Evolutionary conservation across 2,329 filamentous ascomycete species (phyloP).

Genomic region (Daldinia sp.): DNA sequence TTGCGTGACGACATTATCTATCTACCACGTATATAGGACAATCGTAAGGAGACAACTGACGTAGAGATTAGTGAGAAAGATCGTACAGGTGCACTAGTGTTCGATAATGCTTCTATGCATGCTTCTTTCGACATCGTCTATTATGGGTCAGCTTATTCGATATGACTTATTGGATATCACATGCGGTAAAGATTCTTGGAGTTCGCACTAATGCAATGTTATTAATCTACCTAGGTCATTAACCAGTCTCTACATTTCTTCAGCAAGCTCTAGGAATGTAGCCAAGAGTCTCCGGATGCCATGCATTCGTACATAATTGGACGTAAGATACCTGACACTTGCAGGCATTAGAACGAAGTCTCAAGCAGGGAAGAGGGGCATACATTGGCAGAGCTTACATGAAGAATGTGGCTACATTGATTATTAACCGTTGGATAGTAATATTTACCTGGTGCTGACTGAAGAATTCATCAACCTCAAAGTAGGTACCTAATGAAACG

Average conservation of each 20-base stretch:
- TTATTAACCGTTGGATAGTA: not conserved
- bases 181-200: conserved; percentile 6
- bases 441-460: not conserved
- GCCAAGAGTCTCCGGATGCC: not conserved
- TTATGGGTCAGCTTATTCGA: conserved; percentile 11
- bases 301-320: not conserved
- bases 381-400: not conserved
- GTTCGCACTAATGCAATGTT: not conserved
- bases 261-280: not conserved
- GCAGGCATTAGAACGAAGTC: too few relatives aligned
- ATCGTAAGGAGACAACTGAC: conserved; percentile 10
- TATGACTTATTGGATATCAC: conserved; percentile 21
- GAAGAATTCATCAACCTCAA: not conserved
- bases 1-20: conserved; percentile 19
- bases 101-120: conserved; percentile 45
- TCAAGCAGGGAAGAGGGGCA: not conserved
- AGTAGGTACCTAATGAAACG: not conserved
- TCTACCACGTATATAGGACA: conserved; percentile 11
- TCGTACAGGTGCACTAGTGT: conserved; percentile 13
- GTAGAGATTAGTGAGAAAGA: conserved; percentile 18
- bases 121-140: conserved; percentile 24
- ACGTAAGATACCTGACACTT: not conserved
- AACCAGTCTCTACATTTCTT: not conserved
- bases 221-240: not conserved
- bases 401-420: not conserved